Conservation (phyloP, 1,284 basidiomycete species). For the Rhodotorula sp. region DNA sequence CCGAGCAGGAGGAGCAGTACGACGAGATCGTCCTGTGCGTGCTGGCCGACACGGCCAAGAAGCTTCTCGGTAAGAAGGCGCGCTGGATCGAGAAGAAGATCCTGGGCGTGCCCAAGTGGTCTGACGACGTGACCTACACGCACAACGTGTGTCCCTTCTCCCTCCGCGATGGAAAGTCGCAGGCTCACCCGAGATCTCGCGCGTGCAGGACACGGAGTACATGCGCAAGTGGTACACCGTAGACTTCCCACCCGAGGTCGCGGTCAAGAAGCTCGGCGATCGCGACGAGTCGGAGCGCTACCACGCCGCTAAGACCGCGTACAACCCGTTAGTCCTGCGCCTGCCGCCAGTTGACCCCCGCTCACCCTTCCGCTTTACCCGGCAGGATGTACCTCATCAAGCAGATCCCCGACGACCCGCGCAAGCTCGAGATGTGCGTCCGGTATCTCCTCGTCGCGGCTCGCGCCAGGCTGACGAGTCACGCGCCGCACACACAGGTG, state of each 20-base stretch:
- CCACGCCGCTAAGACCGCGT: conserved; percentile 57
- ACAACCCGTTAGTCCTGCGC: conserved; percentile 52
- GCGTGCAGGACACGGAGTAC: conserved; percentile 6
- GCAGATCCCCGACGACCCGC: conserved; percentile 60
- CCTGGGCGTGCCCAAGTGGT: conserved; percentile 56
- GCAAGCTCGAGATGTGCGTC: conserved; percentile 66
- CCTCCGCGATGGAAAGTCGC: no score
- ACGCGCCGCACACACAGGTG: conserved; percentile 6
- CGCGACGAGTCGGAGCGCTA: conserved; percentile 54
- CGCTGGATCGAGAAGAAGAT: conserved; percentile 63
- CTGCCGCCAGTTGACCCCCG: background rate
- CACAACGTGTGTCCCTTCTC: conserved; percentile 54
- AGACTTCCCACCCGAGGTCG: conserved; percentile 53
- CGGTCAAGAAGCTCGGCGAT: conserved; percentile 51
- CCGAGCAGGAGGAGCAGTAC: conserved; percentile 56
- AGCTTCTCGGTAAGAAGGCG: conserved; percentile 61
- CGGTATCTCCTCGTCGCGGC: background rate
- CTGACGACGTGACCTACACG: conserved; percentile 62
- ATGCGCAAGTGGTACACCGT: conserved; percentile 57
- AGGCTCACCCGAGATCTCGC: no score
- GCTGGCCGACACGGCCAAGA: conserved; percentile 63
- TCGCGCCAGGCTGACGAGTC: background rate
- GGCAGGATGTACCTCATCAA: conserved; percentile 60
- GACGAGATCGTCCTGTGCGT: conserved; percentile 66
- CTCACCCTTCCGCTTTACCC: background rate